Percentiles rank a stretch among this genome's conserved stretches.
phyloP scores from a whole-genome alignment of 257 asterid species.

The Penstemon davidsonii region DNA sequence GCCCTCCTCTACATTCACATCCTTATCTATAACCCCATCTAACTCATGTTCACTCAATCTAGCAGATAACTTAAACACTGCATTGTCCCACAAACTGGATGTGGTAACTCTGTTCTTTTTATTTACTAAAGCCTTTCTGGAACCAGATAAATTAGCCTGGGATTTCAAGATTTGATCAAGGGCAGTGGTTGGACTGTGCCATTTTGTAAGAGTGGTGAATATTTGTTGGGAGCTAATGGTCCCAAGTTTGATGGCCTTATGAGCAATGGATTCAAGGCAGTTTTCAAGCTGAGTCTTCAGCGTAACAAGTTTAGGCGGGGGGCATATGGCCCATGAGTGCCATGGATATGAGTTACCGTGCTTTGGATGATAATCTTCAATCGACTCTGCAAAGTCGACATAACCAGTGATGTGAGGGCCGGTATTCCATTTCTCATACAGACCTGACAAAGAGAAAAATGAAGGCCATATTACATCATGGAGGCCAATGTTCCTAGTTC shows the following conservation, averaged over 20 bases:
- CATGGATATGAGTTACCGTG: constrained; percentile 89
- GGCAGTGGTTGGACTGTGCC: constrained; percentile 81
- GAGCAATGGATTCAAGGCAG: constrained; percentile 76
- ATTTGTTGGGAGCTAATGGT: constrained; percentile 83
- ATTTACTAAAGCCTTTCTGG: constrained; percentile 28
- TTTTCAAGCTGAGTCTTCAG: constrained; percentile 65
- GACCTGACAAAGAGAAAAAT: constrained; percentile 49
- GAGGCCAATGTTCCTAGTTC: constrained; percentile 6
- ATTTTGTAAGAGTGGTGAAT: constrained; percentile 70
- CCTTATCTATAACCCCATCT: constrained; percentile 42
- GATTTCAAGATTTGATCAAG: constrained; percentile 58
- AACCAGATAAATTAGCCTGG: constrained; percentile 16
- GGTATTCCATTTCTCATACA: constrained; percentile 77
- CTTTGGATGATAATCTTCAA: constrained; percentile 79
- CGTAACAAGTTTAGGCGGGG: constrained; percentile 53
- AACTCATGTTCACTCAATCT: constrained; percentile 62
- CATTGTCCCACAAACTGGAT: constrained; percentile 79
- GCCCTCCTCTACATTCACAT: constrained; percentile 46
- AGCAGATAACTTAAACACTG: constrained; percentile 58
- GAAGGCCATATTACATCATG: constrained; percentile 15
- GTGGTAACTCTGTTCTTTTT: constrained; percentile 44
- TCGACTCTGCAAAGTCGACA: constrained; percentile 82
- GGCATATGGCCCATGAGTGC: constrained; percentile 75
- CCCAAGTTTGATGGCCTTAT: constrained; percentile 71
- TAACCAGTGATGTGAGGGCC: constrained; percentile 92